Base-by-base conservation (phyloP, 345 rosid species). In the Psidium friedrichsthalianum region DNA sequence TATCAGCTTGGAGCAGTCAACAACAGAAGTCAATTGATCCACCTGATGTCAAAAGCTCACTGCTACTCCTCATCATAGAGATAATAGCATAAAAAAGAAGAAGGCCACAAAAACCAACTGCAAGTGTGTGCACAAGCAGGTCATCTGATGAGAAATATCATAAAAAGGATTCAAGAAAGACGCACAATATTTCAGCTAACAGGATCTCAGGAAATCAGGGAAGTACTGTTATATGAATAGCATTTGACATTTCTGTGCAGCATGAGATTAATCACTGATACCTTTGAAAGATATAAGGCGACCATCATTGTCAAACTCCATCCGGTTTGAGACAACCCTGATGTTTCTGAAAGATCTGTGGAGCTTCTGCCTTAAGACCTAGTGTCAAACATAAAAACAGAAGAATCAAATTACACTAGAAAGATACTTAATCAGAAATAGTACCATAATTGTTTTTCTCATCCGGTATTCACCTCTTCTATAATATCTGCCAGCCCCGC, bases 401-500 rank as follows among this genome's bases (percentile, higher is more conserved):
- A 11, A 44, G 64, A 57, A 82, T 55, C 53, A 81, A 56, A 61
- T 85, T 84, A 20, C 82, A 25, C 64, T 78, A 74, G 51, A 22
- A 18, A 52, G 44, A 69, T 7, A 16, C 44, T 32, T n/a, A 25
- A 53, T 25, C 18, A 40, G 54, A 42, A 40, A 61, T 56, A 29
- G 29, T 55, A 29, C 9, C 44, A n/a, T 6, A 32, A 47, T 2
- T 29, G 40, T 74, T 80, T 8, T 82, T 78, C 53, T 82, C 74
- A 29, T 52, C 69, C 57, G 21, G 82, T 82, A 86, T 89, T 84
- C 86, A 95, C 99, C 98, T 96, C 99, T 91, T 96, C 98, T 88
- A 95, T 96, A 42, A 96, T 93, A 91, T 96, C 98, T 84, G 98
- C 99, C 86, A 96, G 96, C 64, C 98, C 99, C n/a, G 98, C 98